Percentiles rank a stretch among this genome's conserved stretches.
Evolutionary conservation across 108 stramenopile species (phyloP).

Genomic region (Cyclotella sp.): DNA sequence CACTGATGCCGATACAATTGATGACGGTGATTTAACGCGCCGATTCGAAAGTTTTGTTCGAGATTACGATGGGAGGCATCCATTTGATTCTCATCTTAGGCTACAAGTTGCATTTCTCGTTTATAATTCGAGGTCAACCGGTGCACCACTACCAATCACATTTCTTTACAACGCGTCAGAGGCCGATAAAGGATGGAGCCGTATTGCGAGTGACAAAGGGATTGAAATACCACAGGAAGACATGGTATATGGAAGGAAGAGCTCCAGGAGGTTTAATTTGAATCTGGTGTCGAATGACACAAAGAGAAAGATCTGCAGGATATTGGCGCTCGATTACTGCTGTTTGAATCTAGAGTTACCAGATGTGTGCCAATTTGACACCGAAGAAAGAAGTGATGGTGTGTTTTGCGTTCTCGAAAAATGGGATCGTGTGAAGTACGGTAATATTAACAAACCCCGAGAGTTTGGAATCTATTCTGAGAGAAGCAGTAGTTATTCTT

Average conservation of each 20-base stretch:
- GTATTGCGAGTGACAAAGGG: conserved; percentile 37
- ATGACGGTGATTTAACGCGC: conserved; percentile 35
- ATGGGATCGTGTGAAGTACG: background rate
- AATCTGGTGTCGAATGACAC: conserved; percentile 35
- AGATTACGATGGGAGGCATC: conserved; percentile 49
- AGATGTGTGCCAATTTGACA: conserved; percentile 25
- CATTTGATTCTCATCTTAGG: conserved; percentile 51
- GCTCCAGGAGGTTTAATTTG: conserved; percentile 41
- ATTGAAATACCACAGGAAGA: conserved; percentile 26
- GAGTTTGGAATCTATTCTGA: conserved; percentile 3
- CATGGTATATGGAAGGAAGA: conserved; percentile 41
- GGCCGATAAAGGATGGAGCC: conserved; percentile 41
- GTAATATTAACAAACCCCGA: background rate
- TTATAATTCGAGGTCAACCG: conserved; percentile 15
- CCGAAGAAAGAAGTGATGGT: conserved; percentile 3
- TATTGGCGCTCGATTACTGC: conserved; percentile 51
- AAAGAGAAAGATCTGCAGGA: conserved; percentile 41
- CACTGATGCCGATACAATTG: conserved; percentile 36
- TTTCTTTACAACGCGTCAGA: conserved; percentile 47
- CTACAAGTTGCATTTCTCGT: conserved; percentile 43
- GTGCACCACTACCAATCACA: conserved; percentile 43
- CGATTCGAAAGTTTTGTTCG: conserved; percentile 46
- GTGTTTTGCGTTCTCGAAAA: conserved; percentile 41
- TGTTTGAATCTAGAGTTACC: conserved; percentile 51
- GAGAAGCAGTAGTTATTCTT: background rate